These are phyloP conservation scores for Corynascus novoguineensis DNA, from an alignment of 495 filamentous ascomycete species.

Conservation along the genomic window DNA sequence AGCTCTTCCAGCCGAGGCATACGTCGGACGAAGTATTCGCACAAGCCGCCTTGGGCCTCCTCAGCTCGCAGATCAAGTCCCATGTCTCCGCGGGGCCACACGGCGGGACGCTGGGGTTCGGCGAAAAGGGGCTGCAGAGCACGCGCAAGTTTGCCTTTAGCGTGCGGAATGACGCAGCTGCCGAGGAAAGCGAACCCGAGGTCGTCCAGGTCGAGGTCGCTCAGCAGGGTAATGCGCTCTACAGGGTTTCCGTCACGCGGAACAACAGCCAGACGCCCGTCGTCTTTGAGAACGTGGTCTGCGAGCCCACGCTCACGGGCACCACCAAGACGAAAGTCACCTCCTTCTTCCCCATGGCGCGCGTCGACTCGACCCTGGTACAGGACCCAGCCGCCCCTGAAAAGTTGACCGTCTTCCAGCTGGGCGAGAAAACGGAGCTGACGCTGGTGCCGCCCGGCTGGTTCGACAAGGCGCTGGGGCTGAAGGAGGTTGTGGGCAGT, in stretches of 20 bases:
- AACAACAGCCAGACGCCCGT: constrained; percentile 21
- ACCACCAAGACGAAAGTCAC: constrained; percentile 38
- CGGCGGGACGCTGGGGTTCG: constrained; percentile 53
- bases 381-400: constrained; percentile 52
- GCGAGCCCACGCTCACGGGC: constrained; percentile 25
- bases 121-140: constrained; percentile 28
- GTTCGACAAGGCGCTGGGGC: constrained; percentile 79
- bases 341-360: constrained; percentile 67
- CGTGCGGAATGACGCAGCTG: constrained; percentile 37
- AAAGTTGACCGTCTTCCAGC: constrained; percentile 74
- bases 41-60: constrained; percentile 75
- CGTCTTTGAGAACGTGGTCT: constrained; percentile 43
- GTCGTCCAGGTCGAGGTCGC: constrained; percentile 54
- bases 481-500: constrained; percentile 73
- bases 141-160: constrained; percentile 53
- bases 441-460: constrained; percentile 63
- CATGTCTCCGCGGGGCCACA: constrained; percentile 33
- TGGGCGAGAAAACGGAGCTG: constrained; percentile 70
- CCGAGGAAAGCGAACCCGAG: constrained; percentile 39
- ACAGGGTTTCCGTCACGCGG: constrained; percentile 59
- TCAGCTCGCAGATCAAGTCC: constrained; percentile 32
- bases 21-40: constrained; percentile 64
- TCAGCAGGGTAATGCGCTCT: constrained; percentile 57
- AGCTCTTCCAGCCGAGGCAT: constrained; percentile 55
- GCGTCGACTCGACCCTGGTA: constrained; percentile 75